Evolutionary conservation across 305 asterid species (phyloP).

Genomic region (Salvia sclarea): DNA sequence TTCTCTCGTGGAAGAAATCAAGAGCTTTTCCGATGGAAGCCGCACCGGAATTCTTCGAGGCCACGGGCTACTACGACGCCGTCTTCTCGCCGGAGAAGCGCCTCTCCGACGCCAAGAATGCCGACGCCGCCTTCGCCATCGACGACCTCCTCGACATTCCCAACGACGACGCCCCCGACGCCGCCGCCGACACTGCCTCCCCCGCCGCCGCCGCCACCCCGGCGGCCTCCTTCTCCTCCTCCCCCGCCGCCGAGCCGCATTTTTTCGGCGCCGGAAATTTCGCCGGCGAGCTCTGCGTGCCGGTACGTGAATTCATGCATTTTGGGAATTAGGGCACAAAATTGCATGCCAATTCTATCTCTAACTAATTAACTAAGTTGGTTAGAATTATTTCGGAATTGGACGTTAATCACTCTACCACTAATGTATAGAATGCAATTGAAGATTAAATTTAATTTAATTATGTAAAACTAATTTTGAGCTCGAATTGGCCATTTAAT

Average conservation of each 20-base stretch:
- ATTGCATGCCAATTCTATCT: constrained; percentile 3
- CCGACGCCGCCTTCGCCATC: constrained; percentile 55
- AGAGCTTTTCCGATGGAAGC: constrained; percentile 49
- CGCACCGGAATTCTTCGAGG: constrained; percentile 45
- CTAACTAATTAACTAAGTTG: not conserved
- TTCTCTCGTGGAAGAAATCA: too few species aligned
- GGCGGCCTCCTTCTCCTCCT: constrained; percentile 35
- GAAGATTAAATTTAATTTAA: not conserved
- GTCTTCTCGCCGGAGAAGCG: constrained; percentile 45
- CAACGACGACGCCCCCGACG: constrained; percentile 49
- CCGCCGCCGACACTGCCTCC: constrained; percentile 1
- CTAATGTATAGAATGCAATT: too few species aligned
- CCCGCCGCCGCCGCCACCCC: constrained; percentile 31
- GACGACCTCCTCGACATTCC: constrained; percentile 85
- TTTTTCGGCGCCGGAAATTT: constrained; percentile 43
- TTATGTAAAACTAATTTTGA: too few species aligned
- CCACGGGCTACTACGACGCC: constrained; percentile 39
- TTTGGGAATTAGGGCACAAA: too few species aligned
- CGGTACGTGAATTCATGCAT: constrained; percentile 48
- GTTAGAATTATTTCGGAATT: not conserved
- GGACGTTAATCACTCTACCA: not conserved
- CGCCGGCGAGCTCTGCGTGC: constrained; percentile 63
- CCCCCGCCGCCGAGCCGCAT: constrained; percentile 38
- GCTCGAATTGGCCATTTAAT: not conserved
- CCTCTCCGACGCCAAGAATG: constrained; percentile 46